Evolutionary conservation across 2,329 filamentous ascomycete species (phyloP), one percentile per base, ranked within the genome.

Genomic region (Rosellinia necatrix): DNA sequence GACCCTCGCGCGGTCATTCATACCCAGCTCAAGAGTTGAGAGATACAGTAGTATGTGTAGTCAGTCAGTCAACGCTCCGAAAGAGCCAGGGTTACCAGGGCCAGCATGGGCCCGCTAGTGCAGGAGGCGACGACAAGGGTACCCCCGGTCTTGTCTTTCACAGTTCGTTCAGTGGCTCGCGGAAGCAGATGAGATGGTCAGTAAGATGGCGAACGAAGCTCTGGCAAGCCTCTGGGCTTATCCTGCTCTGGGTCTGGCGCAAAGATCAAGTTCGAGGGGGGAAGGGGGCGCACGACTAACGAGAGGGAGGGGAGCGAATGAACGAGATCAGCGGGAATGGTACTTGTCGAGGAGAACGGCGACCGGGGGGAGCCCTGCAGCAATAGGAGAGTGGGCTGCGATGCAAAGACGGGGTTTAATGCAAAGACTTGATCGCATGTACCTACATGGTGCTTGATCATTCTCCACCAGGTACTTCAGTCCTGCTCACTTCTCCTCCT

Each of bases 311-410:
- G 53, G 43, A 56, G 49, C 49, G 60, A 64, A 60, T 67, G 59
- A 60, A 46, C 49, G 52, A 27, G 67, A 70, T 68, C 67, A 69
- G 68, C 67, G 66, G 66, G 60, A 59, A 15, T 48, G 43, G 52
- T 61, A 59, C 30, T 65, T 62, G 64, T 56, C 50, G 55, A 58
- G 58, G 9, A 56, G 59, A 64, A 65, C 60, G 62, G 66, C 58
- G 60, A 64, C 64, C 43, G 60, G 58, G 63, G 58, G 63, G 55
- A 49, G 47, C 66, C 68, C 63, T 66, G 66, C 58, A 63, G 58
- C 48, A 51, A 54, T 60, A 56, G n/a, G n/a, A n/a, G n/a, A n/a
- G n/a, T n/a, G n/a, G n/a, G n/a, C 52, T 64, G 58, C 60, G 60
- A 68, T 67, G 66, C 62, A 64, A 51, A 64, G 63, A 62, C 63